A percentile compares a stretch with the other conserved stretches of the same genome.
These are phyloP conservation scores for Phialocephala subalpina DNA, from an alignment of 2,329 filamentous ascomycete genomes.

Conservation along the genomic window DNA sequence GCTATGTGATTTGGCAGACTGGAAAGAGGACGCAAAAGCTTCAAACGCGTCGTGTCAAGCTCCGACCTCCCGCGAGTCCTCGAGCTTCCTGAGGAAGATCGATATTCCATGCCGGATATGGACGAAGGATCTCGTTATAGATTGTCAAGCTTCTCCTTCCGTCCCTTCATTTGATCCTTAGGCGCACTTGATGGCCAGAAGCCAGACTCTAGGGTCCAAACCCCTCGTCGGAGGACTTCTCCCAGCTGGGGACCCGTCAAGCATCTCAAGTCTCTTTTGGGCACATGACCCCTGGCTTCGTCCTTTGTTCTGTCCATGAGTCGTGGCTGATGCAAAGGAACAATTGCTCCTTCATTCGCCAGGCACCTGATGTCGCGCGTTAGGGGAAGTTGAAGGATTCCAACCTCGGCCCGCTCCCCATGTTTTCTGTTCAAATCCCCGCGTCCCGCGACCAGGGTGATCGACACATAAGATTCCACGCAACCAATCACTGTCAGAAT, in stretches of 20 bases:
- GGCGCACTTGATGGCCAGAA: not conserved
- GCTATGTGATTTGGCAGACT: not conserved
- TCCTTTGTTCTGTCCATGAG: not conserved
- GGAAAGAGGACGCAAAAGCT: not conserved
- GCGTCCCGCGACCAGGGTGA: slow-evolving; percentile 12
- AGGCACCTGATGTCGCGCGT: slow-evolving; percentile 1
- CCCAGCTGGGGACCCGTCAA: not conserved
- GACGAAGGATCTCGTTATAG: not conserved
- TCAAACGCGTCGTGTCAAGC: not conserved
- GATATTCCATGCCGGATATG: not conserved
- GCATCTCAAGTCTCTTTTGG: not conserved
- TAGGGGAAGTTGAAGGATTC: slow-evolving; percentile 3
- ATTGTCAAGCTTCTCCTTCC: not conserved
- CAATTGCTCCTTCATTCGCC: not conserved
- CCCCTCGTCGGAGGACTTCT: not conserved
- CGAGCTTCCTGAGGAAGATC: not conserved
- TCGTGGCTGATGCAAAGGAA: slow-evolving; percentile 1
- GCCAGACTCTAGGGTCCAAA: not conserved
- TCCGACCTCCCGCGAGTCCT: not conserved
- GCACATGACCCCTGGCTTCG: not conserved
- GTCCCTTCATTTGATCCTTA: slow-evolving; percentile 4
- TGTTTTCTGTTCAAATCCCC: slow-evolving; percentile 9
- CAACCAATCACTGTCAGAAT: slow-evolving; percentile 20
- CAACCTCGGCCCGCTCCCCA: slow-evolving; percentile 10
- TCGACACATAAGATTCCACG: slow-evolving; percentile 16